These are phyloP conservation scores for Acacia crassicarpa DNA, from an alignment of 306 rosid species.

Conservation along the genomic window DNA sequence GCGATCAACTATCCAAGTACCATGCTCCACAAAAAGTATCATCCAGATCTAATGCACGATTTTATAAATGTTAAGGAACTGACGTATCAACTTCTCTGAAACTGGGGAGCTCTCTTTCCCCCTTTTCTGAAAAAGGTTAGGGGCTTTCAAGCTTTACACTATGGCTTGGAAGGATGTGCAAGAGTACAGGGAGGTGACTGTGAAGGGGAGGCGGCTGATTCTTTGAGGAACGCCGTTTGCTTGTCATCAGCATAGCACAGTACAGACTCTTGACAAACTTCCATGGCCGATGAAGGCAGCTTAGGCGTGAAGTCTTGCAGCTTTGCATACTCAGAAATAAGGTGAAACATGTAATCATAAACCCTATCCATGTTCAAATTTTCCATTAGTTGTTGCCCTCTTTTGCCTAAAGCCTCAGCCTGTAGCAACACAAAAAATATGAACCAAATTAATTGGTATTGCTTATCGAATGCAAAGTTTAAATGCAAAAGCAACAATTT, in stretches of 20 bases:
- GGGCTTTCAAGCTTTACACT: slow-evolving; percentile 23
- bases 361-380: slow-evolving; percentile 71
- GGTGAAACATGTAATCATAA: slow-evolving; percentile 94
- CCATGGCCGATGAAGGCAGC: slow-evolving; percentile 58
- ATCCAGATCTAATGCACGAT: neutral
- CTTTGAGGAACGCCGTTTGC: slow-evolving; percentile 54
- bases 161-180: slow-evolving; percentile 36
- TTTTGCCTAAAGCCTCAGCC: slow-evolving; percentile 74
- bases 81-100: neutral
- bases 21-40: neutral
- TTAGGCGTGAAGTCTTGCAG: slow-evolving; percentile 71
- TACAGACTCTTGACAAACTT: slow-evolving; percentile 71
- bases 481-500: neutral
- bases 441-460: slow-evolving; percentile 17
- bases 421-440: slow-evolving; percentile 31
- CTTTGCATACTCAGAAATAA: slow-evolving; percentile 77
- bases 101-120: neutral
- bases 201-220: slow-evolving; percentile 48
- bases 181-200: slow-evolving; percentile 64
- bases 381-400: slow-evolving; percentile 80
- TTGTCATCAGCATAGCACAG: slow-evolving; percentile 72
- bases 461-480: neutral
- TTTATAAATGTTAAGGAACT: neutral
- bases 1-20: neutral
- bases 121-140: neutral